phyloP scores from a whole-genome alignment of 495 filamentous ascomycete genomes.

The Evernia prunastri region DNA sequence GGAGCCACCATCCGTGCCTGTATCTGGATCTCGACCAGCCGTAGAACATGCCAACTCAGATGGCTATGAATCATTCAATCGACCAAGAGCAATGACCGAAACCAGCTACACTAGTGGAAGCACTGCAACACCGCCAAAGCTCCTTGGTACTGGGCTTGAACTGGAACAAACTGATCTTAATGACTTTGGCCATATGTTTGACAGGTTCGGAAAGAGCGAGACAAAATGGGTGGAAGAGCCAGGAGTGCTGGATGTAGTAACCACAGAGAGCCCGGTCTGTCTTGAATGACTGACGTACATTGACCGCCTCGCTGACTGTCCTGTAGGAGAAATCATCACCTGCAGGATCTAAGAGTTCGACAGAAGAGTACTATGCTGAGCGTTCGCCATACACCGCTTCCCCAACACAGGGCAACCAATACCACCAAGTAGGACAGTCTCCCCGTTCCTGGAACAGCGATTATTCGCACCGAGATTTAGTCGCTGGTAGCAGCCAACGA shows the following conservation, averaged over 20 bases:
- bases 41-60: conserved; percentile 26
- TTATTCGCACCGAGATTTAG: conserved; percentile 56
- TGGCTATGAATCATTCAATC: conserved; percentile 36
- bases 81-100: conserved; percentile 48
- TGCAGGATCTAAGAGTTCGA: conserved; percentile 24
- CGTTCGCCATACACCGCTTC: conserved; percentile 33
- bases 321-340: conserved; percentile 25
- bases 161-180: conserved; percentile 46
- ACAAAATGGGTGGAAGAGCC: conserved; percentile 44
- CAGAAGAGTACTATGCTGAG: conserved; percentile 14
- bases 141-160: conserved; percentile 54
- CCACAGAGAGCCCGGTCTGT: conserved; percentile 31
- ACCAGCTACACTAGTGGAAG: conserved; percentile 47
- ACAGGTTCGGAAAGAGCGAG: conserved; percentile 51
- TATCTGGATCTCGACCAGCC: conserved; percentile 32
- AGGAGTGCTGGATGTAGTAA: conserved; percentile 32
- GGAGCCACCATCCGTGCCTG: conserved; percentile 38
- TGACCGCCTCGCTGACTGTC: neutral
- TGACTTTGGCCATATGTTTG: conserved; percentile 65
- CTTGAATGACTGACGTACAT: conserved; percentile 23
- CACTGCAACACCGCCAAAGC: conserved; percentile 63
- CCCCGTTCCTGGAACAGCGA: conserved; percentile 65
- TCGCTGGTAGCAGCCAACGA: conserved; percentile 37
- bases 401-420: conserved; percentile 54
- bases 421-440: conserved; percentile 49